Evolutionary conservation across 1,284 basidiomycete species (phyloP).

Genomic region (Malassezia restricta): DNA sequence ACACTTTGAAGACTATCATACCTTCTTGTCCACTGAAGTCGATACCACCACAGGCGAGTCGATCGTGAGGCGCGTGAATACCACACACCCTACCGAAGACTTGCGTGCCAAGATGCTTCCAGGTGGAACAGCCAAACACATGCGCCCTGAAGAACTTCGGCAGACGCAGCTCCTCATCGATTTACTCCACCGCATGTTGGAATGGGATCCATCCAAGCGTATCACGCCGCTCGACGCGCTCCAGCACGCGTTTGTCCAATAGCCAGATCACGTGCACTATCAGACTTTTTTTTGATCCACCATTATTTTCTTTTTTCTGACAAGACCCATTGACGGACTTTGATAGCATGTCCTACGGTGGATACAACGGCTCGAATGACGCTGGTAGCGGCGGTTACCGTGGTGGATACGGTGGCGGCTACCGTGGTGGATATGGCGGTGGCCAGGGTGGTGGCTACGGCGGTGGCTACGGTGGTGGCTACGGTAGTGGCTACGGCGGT

Average conservation of each 20-base stretch:
- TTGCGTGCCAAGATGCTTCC: conserved; percentile 72
- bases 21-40: conserved; percentile 30
- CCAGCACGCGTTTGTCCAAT: conserved; percentile 61
- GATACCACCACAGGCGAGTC: conserved; percentile 51
- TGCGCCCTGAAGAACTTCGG: conserved; percentile 78
- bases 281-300: not conserved
- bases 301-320: not conserved
- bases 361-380: not conserved
- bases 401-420: conserved; percentile 2
- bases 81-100: conserved; percentile 72
- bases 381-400: conserved; percentile 7
- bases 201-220: conserved; percentile 74
- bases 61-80: conserved; percentile 64
- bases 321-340: not conserved
- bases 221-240: conserved; percentile 79
- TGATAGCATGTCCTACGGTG: conserved; percentile 27
- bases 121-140: conserved; percentile 56
- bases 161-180: conserved; percentile 74
- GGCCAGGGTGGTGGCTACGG: conserved; percentile 8
- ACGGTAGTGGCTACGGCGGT: conserved; percentile 27
- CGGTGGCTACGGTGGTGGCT: conserved; percentile 19
- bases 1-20: conserved; percentile 80
- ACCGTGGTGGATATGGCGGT: conserved; percentile 21
- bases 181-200: conserved; percentile 76
- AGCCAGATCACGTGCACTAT: conserved; percentile 5